phyloP scores from a whole-genome alignment of 1,284 basidiomycete genomes.

The Ceratobasidium sp. region DNA sequence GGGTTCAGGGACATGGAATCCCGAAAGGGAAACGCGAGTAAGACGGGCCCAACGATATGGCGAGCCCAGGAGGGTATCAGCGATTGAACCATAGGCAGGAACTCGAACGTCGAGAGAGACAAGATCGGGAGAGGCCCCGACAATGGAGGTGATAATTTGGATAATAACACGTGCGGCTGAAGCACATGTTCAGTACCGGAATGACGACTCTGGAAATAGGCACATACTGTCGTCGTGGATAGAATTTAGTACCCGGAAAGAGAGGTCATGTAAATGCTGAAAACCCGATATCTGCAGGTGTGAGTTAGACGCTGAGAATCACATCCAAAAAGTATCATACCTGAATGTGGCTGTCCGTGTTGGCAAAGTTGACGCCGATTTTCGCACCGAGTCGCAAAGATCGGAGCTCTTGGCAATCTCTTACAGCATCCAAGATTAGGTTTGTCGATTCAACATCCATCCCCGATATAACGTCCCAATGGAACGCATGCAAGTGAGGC shows the following conservation, averaged over 20 bases:
- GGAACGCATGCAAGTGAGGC: constrained; percentile 26
- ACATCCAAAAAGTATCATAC: background rate
- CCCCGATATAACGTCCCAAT: constrained; percentile 42
- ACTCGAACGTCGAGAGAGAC: constrained; percentile 33
- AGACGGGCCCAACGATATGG: constrained; percentile 38
- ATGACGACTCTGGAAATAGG: background rate
- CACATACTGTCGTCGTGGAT: constrained; percentile 40
- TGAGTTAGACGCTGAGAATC: background rate
- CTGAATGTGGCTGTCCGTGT: constrained; percentile 35
- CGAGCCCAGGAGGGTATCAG: constrained; percentile 18
- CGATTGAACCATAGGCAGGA: constrained; percentile 40
- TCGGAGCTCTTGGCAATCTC: constrained; percentile 22
- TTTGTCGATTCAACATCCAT: constrained; percentile 39
- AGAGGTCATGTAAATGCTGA: constrained; percentile 29
- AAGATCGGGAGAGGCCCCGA: constrained; percentile 29
- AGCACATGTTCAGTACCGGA: background rate
- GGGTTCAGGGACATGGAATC: constrained; percentile 36
- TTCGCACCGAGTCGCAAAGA: constrained; percentile 38
- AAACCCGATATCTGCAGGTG: constrained; percentile 28
- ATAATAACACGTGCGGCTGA: constrained; percentile 33
- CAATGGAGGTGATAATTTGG: constrained; percentile 36
- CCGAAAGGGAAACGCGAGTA: constrained; percentile 28
- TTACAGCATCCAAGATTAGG: constrained; percentile 35
- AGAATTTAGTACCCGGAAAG: constrained; percentile 41
- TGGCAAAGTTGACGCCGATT: constrained; percentile 26